Percentiles rank a stretch among this genome's conserved stretches.
Conservation (phyloP, 192 early-diverging fungal species). For the Coemansia sp. region DNA sequence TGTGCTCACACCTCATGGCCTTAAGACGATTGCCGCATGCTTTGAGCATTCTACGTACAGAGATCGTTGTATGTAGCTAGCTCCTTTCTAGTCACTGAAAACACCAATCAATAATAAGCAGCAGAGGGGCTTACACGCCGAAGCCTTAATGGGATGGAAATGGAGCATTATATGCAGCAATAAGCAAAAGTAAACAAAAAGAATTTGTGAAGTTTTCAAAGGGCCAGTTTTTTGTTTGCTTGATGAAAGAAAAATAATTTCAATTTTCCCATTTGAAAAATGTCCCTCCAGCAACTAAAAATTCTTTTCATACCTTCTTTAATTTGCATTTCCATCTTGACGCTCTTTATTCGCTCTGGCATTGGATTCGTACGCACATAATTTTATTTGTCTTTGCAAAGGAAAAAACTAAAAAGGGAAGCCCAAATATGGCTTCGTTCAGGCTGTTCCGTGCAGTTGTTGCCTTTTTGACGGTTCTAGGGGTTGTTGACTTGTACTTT, state of each 20-base stretch:
- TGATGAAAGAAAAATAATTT: neutral
- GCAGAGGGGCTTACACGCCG: neutral
- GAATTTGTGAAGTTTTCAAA: neutral
- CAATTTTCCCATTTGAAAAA: neutral
- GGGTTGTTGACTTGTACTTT: conserved; percentile 30
- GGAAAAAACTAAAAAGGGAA: neutral
- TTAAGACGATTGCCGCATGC: neutral
- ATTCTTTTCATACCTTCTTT: neutral
- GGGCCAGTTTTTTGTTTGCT: neutral
- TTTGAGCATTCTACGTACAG: neutral
- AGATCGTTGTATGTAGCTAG: neutral
- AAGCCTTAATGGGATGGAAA: too few relatives aligned
- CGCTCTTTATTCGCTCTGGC: neutral
- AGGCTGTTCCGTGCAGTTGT: conserved; percentile 15
- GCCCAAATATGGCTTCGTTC: neutral
- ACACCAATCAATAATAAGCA: neutral
- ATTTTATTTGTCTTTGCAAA: neutral
- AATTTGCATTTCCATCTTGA: neutral
- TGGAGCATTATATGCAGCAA: neutral
- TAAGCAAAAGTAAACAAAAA: neutral
- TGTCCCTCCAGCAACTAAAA: too few relatives aligned
- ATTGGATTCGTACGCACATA: neutral
- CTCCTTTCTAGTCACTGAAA: neutral
- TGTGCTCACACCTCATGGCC: neutral
- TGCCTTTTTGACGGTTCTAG: conserved; percentile 21